phyloP scores from a whole-genome alignment of 495 filamentous ascomycete species.

The Aspergillus ostianus region DNA sequence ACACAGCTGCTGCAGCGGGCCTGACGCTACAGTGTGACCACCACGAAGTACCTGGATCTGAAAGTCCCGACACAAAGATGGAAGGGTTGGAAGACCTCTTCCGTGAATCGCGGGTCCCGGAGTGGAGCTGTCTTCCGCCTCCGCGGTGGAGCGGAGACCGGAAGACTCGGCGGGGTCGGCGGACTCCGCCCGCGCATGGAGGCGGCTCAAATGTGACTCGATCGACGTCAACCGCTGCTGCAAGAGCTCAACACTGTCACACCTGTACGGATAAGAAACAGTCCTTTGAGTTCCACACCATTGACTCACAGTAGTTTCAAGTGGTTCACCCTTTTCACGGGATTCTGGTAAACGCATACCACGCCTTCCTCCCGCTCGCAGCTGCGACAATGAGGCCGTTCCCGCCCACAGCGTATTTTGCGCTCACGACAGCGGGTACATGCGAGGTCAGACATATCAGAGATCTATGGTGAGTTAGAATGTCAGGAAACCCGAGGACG shows the following conservation, averaged over 20 bases:
- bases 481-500: neutral
- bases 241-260: neutral
- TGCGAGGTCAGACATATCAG: conserved; percentile 6
- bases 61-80: neutral
- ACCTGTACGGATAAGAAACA: neutral
- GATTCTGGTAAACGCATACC: conserved; percentile 6
- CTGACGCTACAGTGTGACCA: neutral
- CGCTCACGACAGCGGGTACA: conserved; percentile 15
- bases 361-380: conserved; percentile 11
- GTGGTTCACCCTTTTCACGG: conserved; percentile 10
- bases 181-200: neutral
- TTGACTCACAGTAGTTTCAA: conserved; percentile 1
- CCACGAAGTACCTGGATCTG: neutral
- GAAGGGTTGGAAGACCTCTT: neutral
- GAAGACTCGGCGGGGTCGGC: neutral
- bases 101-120: neutral
- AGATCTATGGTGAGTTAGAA: neutral
- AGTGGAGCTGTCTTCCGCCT: neutral
- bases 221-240: neutral
- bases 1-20: neutral
- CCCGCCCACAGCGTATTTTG: conserved; percentile 11
- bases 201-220: neutral
- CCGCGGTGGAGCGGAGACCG: neutral
- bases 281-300: neutral
- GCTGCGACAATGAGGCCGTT: conserved; percentile 10